Base-by-base conservation (phyloP, 306 rosid species). In the Lotus japonicus region DNA sequence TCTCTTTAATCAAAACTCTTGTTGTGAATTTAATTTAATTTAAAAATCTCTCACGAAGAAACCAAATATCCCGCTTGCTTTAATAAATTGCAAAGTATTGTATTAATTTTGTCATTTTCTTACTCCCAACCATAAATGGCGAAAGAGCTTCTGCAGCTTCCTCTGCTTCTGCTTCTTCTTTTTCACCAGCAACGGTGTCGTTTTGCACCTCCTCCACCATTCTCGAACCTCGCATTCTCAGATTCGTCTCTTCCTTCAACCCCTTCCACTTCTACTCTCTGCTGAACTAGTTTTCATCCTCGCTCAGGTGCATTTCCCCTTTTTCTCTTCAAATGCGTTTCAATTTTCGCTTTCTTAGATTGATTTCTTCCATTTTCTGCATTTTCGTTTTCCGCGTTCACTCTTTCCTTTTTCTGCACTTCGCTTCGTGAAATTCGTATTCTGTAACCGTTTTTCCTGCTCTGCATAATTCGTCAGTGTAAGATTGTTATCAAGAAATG, bases 71-170 rank as follows among this genome's bases (percentile, higher is more conserved):
- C 14, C 23, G 26, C 26, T 66, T 18, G 38, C 73, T 74, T 55
- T 72, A 42, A 60, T 61, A 66, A 66, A 65, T 52, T 54, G 59
- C 23, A 56, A 61, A 58, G 42, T 38, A 38, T 1, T 21, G 3
- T 21, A 0, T 35, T 35, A 49, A 64, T 54, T 66, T 81, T 81
- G 85, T 72, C 84, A 54, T 82, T 79, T 77, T 82, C 66, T 63
- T 43, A 21, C 75, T 71, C 16, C 15, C 52, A 64, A 76, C 77
- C 49, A 52, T 58, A 80, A 80, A 86, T 86, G 88, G 84, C 71
- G 88, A 80, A 78, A 70, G 78, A 73, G 77, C 77, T 80, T 44
- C 86, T 75, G 79, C 92, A 70, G 53, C 89, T 88, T 72, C 86
- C 76, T 81, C 64, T 62, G 16, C 83, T 78, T 15, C 78, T 53